These are phyloP conservation scores for Arabidopsis lyrata DNA, from an alignment of 441 rosid species.

Conservation along the genomic window DNA sequence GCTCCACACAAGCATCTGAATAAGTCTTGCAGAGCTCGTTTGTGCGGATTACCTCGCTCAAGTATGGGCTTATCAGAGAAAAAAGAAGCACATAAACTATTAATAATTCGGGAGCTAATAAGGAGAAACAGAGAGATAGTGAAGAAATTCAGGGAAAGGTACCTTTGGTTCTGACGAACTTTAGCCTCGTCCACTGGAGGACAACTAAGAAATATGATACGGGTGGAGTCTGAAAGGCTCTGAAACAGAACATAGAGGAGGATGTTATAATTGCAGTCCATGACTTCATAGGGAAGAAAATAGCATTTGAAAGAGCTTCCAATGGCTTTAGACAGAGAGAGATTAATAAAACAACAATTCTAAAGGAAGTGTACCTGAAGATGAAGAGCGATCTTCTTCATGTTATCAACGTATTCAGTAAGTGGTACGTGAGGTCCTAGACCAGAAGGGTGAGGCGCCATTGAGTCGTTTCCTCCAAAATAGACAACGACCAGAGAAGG, in stretches of 20 bases:
- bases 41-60: slow-evolving; percentile 76
- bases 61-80: slow-evolving; percentile 49
- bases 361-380: slow-evolving; percentile 66
- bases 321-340: too few relatives aligned
- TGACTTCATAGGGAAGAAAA: too few relatives aligned
- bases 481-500: slow-evolving; percentile 89
- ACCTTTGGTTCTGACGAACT: slow-evolving; percentile 64
- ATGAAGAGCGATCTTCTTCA: slow-evolving; percentile 80
- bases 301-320: too few relatives aligned
- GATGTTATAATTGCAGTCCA: background rate
- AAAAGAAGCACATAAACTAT: background rate
- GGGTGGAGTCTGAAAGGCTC: slow-evolving; percentile 78
- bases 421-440: slow-evolving; percentile 95
- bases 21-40: slow-evolving; percentile 78
- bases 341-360: background rate
- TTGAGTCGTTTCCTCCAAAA: slow-evolving; percentile 96
- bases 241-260: slow-evolving; percentile 46
- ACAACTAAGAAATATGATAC: slow-evolving; percentile 71
- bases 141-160: slow-evolving; percentile 4
- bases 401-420: slow-evolving; percentile 75
- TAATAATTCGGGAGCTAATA: background rate
- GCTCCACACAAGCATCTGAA: slow-evolving; percentile 79
- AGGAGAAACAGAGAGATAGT: slow-evolving; percentile 29
- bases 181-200: slow-evolving; percentile 88
- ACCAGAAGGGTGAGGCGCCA: slow-evolving; percentile 89